A percentile compares a stretch with the other conserved stretches of the same genome.
Evolutionary conservation across 2,329 filamentous ascomycete genomes (phyloP).

Genomic region (Blastomyces emzantsi): DNA sequence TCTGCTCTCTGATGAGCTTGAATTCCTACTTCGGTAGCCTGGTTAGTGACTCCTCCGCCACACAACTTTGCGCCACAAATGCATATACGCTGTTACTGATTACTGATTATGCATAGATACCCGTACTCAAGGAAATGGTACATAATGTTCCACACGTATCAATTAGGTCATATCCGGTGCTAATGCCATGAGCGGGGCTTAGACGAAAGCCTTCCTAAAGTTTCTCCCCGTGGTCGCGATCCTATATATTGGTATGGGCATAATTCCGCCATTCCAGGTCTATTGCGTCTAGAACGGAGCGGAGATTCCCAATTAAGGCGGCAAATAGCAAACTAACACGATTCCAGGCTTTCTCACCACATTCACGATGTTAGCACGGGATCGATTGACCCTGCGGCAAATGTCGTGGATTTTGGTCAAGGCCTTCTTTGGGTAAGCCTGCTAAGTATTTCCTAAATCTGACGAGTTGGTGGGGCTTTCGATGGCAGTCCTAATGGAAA

Average conservation of each 20-base stretch:
- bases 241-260: conserved; percentile 59
- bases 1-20: conserved; percentile 77
- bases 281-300: conserved; percentile 3
- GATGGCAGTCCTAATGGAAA: conserved; percentile 6
- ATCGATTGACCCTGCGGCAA: conserved; percentile 45
- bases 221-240: conserved; percentile 71
- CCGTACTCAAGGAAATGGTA: conserved; percentile 86
- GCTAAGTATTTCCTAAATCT: conserved; percentile 9
- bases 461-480: conserved; percentile 6
- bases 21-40: conserved; percentile 69
- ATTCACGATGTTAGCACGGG: conserved; percentile 51
- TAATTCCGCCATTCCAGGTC: background rate
- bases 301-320: conserved; percentile 11
- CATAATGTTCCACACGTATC: conserved; percentile 3
- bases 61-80: conserved; percentile 9
- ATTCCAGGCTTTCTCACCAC: conserved; percentile 70
- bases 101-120: conserved; percentile 48
- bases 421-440: conserved; percentile 51
- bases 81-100: conserved; percentile 16
- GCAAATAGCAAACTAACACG: conserved; percentile 5
- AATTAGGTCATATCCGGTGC: conserved; percentile 6
- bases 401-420: conserved; percentile 55
- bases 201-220: conserved; percentile 79
- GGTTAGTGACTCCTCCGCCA: conserved; percentile 22
- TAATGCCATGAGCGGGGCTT: conserved; percentile 3